Conservation (phyloP, 2,329 filamentous ascomycete genomes). For the Chaetomium sp. region DNA sequence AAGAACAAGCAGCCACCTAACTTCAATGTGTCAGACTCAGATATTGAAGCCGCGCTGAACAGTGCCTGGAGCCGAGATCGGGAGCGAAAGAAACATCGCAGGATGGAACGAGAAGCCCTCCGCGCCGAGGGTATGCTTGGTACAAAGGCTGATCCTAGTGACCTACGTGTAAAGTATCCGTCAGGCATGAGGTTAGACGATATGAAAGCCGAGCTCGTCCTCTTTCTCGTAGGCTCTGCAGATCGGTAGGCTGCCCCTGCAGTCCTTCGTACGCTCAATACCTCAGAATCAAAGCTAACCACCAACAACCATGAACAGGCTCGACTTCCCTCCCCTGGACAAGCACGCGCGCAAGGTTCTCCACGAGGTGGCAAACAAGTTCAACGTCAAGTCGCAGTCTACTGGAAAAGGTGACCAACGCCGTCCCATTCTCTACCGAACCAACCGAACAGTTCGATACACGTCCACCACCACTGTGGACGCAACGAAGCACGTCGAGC, state of each 20-base stretch:
- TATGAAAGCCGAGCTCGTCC: conserved; percentile 63
- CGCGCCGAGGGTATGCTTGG: conserved; percentile 61
- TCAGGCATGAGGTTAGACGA: conserved; percentile 65
- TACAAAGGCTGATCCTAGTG: conserved; percentile 46
- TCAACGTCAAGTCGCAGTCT: conserved; percentile 80
- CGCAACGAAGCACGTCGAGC: conserved; percentile 43
- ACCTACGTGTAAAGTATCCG: conserved; percentile 64
- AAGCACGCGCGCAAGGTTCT: conserved; percentile 69
- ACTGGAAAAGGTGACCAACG: conserved; percentile 65
- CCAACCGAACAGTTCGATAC: conserved; percentile 56
- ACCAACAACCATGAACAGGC: conserved; percentile 36
- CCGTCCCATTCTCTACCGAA: conserved; percentile 72
- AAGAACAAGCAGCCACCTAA: conserved; percentile 35
- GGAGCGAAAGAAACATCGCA: conserved; percentile 63
- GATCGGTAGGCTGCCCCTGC: conserved; percentile 46
- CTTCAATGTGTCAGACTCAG: conserved; percentile 57
- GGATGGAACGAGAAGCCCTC: conserved; percentile 62
- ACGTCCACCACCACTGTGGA: conserved; percentile 48
- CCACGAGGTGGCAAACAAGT: conserved; percentile 68
- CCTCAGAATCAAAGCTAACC: conserved; percentile 3
- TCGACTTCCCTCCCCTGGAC: conserved; percentile 78
- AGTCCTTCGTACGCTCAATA: not conserved
- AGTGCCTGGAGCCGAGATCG: conserved; percentile 61
- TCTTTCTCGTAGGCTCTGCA: conserved; percentile 59
- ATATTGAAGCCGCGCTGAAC: conserved; percentile 55